phyloP scores from a whole-genome alignment of 257 asterid species.

The Plectranthus barbatus region DNA sequence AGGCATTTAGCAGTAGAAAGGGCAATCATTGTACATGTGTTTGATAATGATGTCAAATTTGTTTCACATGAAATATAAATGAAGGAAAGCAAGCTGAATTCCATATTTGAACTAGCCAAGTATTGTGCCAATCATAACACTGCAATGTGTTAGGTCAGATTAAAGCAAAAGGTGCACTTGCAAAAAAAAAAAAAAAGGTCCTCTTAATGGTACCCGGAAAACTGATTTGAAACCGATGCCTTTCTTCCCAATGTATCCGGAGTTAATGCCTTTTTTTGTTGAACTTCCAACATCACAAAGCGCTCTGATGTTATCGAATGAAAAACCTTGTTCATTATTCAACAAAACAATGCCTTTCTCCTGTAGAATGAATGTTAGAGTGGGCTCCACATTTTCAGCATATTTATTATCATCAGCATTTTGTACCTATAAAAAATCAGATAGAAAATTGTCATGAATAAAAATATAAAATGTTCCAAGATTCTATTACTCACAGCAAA shows the following conservation, averaged over 20 bases:
- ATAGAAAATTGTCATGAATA: constrained; percentile 8
- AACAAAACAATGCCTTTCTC: constrained; percentile 66
- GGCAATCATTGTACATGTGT: background rate
- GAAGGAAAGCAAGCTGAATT: background rate
- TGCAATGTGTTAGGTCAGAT: background rate
- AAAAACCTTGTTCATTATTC: constrained; percentile 88
- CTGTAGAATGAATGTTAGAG: constrained; percentile 74
- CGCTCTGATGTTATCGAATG: constrained; percentile 69
- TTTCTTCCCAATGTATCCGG: constrained; percentile 97
- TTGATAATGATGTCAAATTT: background rate
- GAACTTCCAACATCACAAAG: constrained; percentile 98
- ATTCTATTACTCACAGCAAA: background rate
- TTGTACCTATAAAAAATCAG: constrained; percentile 56
- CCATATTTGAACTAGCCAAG: background rate
- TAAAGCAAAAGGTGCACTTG: constrained; percentile 7
- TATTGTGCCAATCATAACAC: background rate
- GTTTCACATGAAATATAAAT: background rate
- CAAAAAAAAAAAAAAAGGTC: constrained; percentile 9
- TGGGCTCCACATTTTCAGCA: constrained; percentile 66
- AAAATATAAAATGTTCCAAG: background rate
- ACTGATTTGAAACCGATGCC: constrained; percentile 99
- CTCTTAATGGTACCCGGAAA: constrained; percentile 61
- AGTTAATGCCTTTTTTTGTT: constrained; percentile 52
- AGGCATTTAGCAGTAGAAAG: background rate
- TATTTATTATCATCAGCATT: constrained; percentile 96